Conservation (phyloP, 108 stramenopile genomes). For the Bacterosira constricta region DNA sequence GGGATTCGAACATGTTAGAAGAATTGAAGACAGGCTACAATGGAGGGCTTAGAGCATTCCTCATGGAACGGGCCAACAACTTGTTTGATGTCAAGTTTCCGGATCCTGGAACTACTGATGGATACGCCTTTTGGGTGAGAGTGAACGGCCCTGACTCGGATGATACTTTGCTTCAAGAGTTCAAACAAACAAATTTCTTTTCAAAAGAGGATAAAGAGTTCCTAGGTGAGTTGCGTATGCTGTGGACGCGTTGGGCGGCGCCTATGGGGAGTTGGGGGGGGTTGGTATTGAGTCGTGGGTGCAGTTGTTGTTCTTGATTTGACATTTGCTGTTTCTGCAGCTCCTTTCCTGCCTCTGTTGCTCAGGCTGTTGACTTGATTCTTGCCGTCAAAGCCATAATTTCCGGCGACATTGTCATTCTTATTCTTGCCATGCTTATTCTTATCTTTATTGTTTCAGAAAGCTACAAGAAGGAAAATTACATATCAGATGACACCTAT, state of each 20-base stretch:
- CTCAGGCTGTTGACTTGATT: too few relatives aligned
- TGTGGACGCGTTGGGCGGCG: constrained; percentile 1
- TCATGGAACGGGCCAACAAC: constrained; percentile 35
- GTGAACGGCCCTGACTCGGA: constrained; percentile 33
- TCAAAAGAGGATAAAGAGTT: constrained; percentile 57
- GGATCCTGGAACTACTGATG: constrained; percentile 8
- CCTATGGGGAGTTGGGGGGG: too few relatives aligned
- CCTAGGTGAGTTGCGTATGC: constrained; percentile 37
- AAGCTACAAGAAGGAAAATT: constrained; percentile 36
- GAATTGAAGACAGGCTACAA: constrained; percentile 68
- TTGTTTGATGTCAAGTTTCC: constrained; percentile 45
- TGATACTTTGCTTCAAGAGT: constrained; percentile 34
- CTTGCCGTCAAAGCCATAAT: too few relatives aligned
- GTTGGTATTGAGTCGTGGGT: too few relatives aligned
- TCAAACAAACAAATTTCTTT: constrained; percentile 48
- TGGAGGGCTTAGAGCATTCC: constrained; percentile 64
- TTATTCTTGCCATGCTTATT: too few relatives aligned
- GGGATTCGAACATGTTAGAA: constrained; percentile 60
- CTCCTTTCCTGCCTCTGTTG: too few relatives aligned
- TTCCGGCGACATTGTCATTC: too few relatives aligned
- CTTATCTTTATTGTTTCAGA: too few relatives aligned
- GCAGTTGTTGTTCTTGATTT: too few relatives aligned
- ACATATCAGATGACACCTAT: constrained; percentile 25
- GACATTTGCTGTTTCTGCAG: too few relatives aligned
- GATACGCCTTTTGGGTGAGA: constrained; percentile 52